Conservation (phyloP, 331 rosid species). For the Saraca asoca region DNA sequence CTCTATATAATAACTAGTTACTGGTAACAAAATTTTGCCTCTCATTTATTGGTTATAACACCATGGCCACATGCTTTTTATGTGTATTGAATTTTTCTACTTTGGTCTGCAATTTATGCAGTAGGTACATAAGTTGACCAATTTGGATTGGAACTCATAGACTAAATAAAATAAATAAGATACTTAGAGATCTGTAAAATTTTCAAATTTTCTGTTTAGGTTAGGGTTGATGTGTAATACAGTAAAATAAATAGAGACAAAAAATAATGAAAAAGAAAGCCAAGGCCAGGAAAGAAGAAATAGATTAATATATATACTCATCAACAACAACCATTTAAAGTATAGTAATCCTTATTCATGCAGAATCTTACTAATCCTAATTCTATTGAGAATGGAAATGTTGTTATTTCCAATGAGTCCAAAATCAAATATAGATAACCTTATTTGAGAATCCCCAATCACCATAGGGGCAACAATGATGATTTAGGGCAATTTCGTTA, state of each 20-base stretch:
- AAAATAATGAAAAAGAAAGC: background rate
- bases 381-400: background rate
- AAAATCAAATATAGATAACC: background rate
- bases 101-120: background rate
- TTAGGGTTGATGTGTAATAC: too few relatives aligned
- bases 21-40: too few relatives aligned
- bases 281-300: conserved; percentile 1
- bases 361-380: background rate
- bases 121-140: conserved; percentile 7
- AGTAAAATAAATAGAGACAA: background rate
- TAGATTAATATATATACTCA: conserved; percentile 4
- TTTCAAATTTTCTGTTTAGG: too few relatives aligned
- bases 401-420: background rate
- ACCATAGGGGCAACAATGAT: too few relatives aligned
- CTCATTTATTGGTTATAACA: background rate
- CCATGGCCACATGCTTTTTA: background rate
- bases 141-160: conserved; percentile 3
- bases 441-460: background rate
- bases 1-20: too few relatives aligned
- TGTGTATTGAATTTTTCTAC: conserved; percentile 14
- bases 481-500: too few relatives aligned
- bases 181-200: too few relatives aligned
- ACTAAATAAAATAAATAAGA: conserved; percentile 5
- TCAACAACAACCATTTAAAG: conserved; percentile 10
- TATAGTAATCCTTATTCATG: background rate